phyloP scores from a whole-genome alignment of 768 basidiomycete species.

The Rhizopogon vesiculosus region DNA sequence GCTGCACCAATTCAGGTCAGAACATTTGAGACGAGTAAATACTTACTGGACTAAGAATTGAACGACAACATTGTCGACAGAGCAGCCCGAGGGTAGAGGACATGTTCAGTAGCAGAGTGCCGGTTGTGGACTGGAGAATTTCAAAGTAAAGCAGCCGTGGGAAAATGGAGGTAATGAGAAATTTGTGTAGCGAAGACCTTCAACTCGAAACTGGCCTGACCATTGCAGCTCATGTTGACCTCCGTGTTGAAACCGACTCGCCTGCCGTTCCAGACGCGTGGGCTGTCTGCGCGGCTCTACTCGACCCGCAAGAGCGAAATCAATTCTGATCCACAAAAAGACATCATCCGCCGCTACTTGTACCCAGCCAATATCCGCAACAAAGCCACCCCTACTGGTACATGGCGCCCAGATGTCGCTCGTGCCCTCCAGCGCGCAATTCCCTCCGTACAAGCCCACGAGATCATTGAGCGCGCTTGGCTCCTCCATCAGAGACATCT shows the following conservation, averaged over 20 bases:
- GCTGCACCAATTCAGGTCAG: background rate
- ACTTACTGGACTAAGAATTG: slow-evolving; percentile 15
- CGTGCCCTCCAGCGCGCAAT: slow-evolving; percentile 78
- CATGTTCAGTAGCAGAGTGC: slow-evolving; percentile 9
- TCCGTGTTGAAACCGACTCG: slow-evolving; percentile 34
- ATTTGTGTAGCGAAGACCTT: background rate
- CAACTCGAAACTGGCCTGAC: background rate
- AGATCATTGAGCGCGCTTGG: slow-evolving; percentile 92
- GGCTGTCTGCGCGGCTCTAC: slow-evolving; percentile 37
- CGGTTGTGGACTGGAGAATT: background rate
- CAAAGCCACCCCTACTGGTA: slow-evolving; percentile 69
- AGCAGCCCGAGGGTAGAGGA: slow-evolving; percentile 16
- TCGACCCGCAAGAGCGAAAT: slow-evolving; percentile 20
- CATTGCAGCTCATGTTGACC: slow-evolving; percentile 21
- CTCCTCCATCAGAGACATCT: slow-evolving; percentile 72
- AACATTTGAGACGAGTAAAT: background rate
- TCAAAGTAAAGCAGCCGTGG: slow-evolving; percentile 15
- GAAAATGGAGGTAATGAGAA: slow-evolving; percentile 9
- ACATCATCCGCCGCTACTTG: slow-evolving; percentile 72
- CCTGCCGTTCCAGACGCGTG: slow-evolving; percentile 21
- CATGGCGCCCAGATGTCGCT: slow-evolving; percentile 79
- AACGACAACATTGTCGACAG: slow-evolving; percentile 20
- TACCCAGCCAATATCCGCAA: slow-evolving; percentile 77
- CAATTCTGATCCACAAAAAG: slow-evolving; percentile 54
- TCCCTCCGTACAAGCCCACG: slow-evolving; percentile 83